Percentiles rank a stretch among this genome's conserved stretches.
Conservation (phyloP, 2,329 filamentous ascomycete genomes). For the Hypoxylon sp. region DNA sequence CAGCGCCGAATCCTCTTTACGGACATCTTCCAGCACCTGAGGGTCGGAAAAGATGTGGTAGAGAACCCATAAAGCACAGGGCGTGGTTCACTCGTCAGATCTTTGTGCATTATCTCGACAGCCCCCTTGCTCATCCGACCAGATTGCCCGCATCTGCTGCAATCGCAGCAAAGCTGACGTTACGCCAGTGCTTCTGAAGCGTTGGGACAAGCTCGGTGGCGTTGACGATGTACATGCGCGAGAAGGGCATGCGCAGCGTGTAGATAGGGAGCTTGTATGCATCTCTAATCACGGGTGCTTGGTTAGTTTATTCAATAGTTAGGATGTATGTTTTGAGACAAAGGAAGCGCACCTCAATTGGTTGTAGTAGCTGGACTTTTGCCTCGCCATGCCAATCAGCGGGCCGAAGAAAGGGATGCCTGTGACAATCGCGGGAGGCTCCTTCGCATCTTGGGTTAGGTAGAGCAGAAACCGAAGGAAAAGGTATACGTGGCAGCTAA, state of each 20-base stretch:
- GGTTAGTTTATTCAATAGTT: too few species aligned
- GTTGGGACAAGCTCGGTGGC: background rate
- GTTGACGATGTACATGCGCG: background rate
- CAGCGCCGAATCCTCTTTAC: conserved; percentile 40
- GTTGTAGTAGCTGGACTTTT: conserved; percentile 39
- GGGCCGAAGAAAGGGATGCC: background rate
- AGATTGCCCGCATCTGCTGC: background rate
- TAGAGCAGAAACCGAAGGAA: conserved; percentile 1
- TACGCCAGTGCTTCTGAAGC: background rate
- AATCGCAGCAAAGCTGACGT: background rate
- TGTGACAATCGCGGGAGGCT: background rate
- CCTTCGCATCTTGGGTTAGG: conserved; percentile 3
- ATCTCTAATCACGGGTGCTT: conserved; percentile 7
- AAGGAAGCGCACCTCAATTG: conserved; percentile 37
- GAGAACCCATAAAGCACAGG: conserved; percentile 48
- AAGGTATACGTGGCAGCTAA: background rate
- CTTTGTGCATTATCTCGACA: background rate
- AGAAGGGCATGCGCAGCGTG: background rate
- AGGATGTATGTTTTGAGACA: conserved; percentile 7
- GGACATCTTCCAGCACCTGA: conserved; percentile 45
- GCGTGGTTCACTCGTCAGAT: conserved; percentile 21
- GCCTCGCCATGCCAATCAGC: conserved; percentile 45
- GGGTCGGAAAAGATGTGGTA: conserved; percentile 40
- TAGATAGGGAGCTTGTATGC: background rate
- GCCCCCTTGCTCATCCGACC: background rate